These are phyloP conservation scores for Lactarius sanguifluus DNA, from an alignment of 768 basidiomycete species.

Conservation along the genomic window DNA sequence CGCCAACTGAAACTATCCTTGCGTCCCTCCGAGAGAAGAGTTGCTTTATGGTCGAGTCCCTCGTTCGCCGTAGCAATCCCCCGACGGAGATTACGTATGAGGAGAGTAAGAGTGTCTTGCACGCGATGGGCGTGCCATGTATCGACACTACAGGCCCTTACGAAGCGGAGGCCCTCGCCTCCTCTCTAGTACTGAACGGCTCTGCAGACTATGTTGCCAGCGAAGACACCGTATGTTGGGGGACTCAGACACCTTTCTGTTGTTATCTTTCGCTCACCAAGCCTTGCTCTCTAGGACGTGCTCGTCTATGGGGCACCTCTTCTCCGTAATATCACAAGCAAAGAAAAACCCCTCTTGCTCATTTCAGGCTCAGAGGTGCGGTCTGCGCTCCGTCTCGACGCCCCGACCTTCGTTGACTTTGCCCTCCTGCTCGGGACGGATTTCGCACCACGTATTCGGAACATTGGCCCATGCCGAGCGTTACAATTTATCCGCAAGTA, in stretches of 20 bases:
- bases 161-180: conserved; percentile 87
- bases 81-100: conserved; percentile 67
- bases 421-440: conserved; percentile 87
- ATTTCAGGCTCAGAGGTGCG: conserved; percentile 68
- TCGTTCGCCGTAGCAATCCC: conserved; percentile 56
- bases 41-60: conserved; percentile 59
- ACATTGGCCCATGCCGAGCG: conserved; percentile 76
- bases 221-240: conserved; percentile 69
- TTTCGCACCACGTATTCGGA: conserved; percentile 81
- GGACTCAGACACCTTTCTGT: conserved; percentile 8
- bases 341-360: conserved; percentile 56
- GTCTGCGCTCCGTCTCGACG: conserved; percentile 53
- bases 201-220: conserved; percentile 85
- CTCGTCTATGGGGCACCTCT: conserved; percentile 81
- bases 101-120: conserved; percentile 66
- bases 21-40: conserved; percentile 51
- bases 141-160: conserved; percentile 64
- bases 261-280: not conserved
- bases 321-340: conserved; percentile 70
- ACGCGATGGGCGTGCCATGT: conserved; percentile 81
- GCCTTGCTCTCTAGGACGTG: conserved; percentile 56
- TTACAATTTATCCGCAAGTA: conserved; percentile 72
- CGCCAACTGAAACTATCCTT: conserved; percentile 30
- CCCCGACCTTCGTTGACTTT: conserved; percentile 73
- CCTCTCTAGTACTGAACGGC: conserved; percentile 71